phyloP scores from a whole-genome alignment of 441 rosid species.

The Adansonia grandidieri region DNA sequence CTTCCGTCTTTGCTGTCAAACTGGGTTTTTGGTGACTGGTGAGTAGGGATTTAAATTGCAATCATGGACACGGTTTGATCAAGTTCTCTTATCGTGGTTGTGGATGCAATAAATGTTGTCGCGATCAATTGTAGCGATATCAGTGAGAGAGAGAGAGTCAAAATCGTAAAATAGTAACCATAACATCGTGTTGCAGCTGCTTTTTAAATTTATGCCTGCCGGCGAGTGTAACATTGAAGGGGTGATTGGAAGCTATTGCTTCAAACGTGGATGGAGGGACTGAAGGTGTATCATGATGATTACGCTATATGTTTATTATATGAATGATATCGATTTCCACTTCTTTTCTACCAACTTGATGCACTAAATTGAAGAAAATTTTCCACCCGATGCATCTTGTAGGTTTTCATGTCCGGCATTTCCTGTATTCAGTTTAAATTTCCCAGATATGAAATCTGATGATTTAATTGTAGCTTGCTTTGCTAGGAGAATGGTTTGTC shows the following conservation, averaged over 20 bases:
- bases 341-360: background rate
- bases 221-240: background rate
- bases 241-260: conserved; percentile 16
- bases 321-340: background rate
- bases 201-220: too few species aligned
- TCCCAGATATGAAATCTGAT: background rate
- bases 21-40: conserved; percentile 7
- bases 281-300: conserved; percentile 15
- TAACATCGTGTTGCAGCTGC: too few species aligned
- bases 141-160: too few species aligned
- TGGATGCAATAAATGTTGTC: too few species aligned
- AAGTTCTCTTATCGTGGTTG: too few species aligned
- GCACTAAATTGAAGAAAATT: too few species aligned
- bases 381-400: too few species aligned
- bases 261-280: background rate
- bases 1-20: conserved; percentile 21
- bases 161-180: too few species aligned
- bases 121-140: too few species aligned
- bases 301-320: conserved; percentile 24
- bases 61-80: too few species aligned
- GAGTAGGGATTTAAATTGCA: background rate
- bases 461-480: background rate
- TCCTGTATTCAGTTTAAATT: background rate
- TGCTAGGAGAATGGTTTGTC: background rate
- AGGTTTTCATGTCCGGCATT: too few species aligned